phyloP scores from a whole-genome alignment of 1,139 yeast species.

The Geotrichum candidum region DNA sequence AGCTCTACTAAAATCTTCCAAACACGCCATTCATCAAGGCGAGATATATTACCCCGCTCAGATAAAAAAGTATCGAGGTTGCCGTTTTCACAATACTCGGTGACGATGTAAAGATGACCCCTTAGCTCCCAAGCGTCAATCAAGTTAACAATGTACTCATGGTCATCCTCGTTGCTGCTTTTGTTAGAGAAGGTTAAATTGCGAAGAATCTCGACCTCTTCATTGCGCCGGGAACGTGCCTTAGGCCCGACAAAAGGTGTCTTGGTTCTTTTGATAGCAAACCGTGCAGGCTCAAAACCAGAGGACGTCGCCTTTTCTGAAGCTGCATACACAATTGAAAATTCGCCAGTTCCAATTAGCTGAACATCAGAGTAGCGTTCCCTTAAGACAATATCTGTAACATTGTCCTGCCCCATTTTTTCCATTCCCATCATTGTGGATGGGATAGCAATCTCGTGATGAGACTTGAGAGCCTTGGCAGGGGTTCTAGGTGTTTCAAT shows the following conservation, averaged over 20 bases:
- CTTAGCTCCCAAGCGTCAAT: slow-evolving; percentile 82
- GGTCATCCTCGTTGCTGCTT: slow-evolving; percentile 52
- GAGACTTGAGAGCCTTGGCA: slow-evolving; percentile 28
- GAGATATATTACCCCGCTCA: slow-evolving; percentile 70
- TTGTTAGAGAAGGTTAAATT: slow-evolving; percentile 36
- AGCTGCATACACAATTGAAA: slow-evolving; percentile 78
- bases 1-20: slow-evolving; percentile 93
- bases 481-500: slow-evolving; percentile 28
- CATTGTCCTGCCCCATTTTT: slow-evolving; percentile 7
- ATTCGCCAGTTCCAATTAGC: slow-evolving; percentile 78
- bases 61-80: slow-evolving; percentile 73
- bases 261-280: slow-evolving; percentile 83
- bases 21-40: slow-evolving; percentile 88
- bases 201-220: slow-evolving; percentile 52
- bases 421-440: slow-evolving; percentile 13
- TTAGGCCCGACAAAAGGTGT: slow-evolving; percentile 48
- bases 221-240: slow-evolving; percentile 46
- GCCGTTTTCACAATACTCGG: slow-evolving; percentile 94
- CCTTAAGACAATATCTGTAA: slow-evolving; percentile 49
- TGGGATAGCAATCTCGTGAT: slow-evolving; percentile 20
- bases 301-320: slow-evolving; percentile 39
- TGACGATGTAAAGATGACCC: slow-evolving; percentile 80
- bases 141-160: slow-evolving; percentile 71
- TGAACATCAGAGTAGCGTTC: slow-evolving; percentile 62
- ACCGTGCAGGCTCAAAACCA: slow-evolving; percentile 31